Evolutionary conservation across 176 grass and related monocot species (phyloP), one percentile per base, ranked within the genome.

Genomic region (Zoysia japonica): DNA sequence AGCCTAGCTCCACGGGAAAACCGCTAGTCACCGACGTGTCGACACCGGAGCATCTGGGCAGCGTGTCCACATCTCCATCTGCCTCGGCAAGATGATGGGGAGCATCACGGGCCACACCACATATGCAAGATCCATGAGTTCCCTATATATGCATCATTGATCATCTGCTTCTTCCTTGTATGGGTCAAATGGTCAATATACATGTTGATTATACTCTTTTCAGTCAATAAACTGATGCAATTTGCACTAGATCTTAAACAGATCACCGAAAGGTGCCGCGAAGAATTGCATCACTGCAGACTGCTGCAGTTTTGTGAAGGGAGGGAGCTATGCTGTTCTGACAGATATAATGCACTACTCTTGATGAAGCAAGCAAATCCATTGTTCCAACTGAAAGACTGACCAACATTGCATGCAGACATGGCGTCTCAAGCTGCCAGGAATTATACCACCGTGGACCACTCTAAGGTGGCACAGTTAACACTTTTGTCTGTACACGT

Each of bases 1-100:
- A 17, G 71, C 70, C 60, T 75, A 37, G 80, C 80, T 11, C 70
- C 70, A 38, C 61, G 4, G n/a, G 70, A n/a, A 45, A 68, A 65
- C 47, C 4, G 14, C 5, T 48, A 5, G 54, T 2, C 5, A 5
- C 14, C 28, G 59, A 79, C 68, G 67, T 85, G 83, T 85, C 75
- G 75, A 72, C 11, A 13, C 41, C 3, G 10, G 40, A 17, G 13
- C 57, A 13, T 56, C 75, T 55, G 4, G 52, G 36, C 9, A 35
- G 39, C 10, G 6, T 14, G n/a, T 47, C 60, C 75, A 7, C 36
- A 8, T 53, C 17, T n/a, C 55, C 55, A 57, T 57, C 55, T 19
- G 17, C 52, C 17, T 57, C 2, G 55, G 19, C 55, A 19, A 57
- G 17, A 57, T 17, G 16, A 57, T 57, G 2, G 6, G 36, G 59